A percentile compares a stretch with the other conserved stretches of the same genome.
Conservation (phyloP, 306 rosid genomes). For the Phaseolus lunatus region DNA sequence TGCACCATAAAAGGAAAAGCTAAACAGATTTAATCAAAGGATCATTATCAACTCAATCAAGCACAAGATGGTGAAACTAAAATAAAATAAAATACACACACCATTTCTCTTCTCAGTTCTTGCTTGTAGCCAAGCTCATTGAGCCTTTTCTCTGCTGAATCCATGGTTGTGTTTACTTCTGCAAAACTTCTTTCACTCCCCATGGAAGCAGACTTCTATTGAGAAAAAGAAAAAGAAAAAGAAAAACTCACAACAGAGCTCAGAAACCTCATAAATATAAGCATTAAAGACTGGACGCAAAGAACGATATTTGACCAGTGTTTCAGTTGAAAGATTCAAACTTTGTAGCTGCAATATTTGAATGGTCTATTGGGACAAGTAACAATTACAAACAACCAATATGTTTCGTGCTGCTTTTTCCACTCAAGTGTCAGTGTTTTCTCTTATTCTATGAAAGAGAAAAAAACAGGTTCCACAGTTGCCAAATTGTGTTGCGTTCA, state of each 20-base stretch:
- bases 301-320: constrained; percentile 16
- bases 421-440: constrained; percentile 12
- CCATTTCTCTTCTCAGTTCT: constrained; percentile 90
- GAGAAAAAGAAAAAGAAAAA: neutral
- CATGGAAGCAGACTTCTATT: constrained; percentile 37
- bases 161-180: constrained; percentile 50
- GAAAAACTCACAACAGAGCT: neutral
- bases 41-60: constrained; percentile 25
- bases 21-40: neutral
- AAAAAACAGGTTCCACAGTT: constrained; percentile 1
- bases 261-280: constrained; percentile 3
- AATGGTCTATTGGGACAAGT: neutral
- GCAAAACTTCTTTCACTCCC: constrained; percentile 31
- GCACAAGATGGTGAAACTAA: neutral
- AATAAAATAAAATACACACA: constrained; percentile 14
- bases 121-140: constrained; percentile 91
- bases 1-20: constrained; percentile 47
- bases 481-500: neutral
- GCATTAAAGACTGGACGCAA: neutral
- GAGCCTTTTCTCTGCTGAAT: constrained; percentile 81
- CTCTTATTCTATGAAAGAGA: constrained; percentile 16
- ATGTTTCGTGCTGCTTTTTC: constrained; percentile 8
- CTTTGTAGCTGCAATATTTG: constrained; percentile 32
- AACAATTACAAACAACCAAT: neutral
- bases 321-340: constrained; percentile 43